phyloP scores from a whole-genome alignment of 2,329 filamentous ascomycete genomes.

The Talaromyces sp. region DNA sequence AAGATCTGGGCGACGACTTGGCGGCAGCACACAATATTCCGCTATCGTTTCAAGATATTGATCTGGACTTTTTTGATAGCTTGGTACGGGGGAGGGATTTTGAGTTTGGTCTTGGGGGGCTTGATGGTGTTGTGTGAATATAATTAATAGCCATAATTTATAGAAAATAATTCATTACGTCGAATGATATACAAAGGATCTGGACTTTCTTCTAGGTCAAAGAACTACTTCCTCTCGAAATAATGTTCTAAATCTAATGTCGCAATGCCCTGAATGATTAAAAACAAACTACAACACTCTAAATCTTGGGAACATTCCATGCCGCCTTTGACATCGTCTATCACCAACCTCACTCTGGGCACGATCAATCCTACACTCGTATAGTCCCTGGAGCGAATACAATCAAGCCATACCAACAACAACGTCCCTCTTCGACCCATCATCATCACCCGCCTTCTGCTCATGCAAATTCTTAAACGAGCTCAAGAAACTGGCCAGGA shows the following conservation, averaged over 20 bases:
- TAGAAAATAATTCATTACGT: no score
- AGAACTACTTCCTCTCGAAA: no score
- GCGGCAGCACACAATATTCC: neutral
- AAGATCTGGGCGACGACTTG: neutral
- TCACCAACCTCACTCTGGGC: neutral
- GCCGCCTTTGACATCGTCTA: neutral
- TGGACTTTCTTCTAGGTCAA: no score
- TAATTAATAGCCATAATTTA: no score
- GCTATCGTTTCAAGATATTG: slow-evolving; percentile 5
- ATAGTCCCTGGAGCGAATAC: neutral
- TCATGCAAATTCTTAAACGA: slow-evolving; percentile 13
- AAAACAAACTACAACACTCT: neutral
- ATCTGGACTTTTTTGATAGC: slow-evolving; percentile 14
- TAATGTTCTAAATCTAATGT: no score
- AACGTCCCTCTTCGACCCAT: neutral
- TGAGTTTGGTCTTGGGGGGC: neutral
- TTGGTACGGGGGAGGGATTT: neutral
- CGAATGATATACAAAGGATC: no score
- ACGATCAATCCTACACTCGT: neutral
- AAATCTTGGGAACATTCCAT: neutral
- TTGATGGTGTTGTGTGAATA: neutral
- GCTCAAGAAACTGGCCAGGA: slow-evolving; percentile 1
- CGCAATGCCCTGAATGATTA: neutral
- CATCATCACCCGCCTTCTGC: slow-evolving; percentile 3
- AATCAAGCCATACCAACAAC: slow-evolving; percentile 5